Evolutionary conservation across 2,329 filamentous ascomycete species (phyloP).

Genomic region (Colletotrichum kahawae): DNA sequence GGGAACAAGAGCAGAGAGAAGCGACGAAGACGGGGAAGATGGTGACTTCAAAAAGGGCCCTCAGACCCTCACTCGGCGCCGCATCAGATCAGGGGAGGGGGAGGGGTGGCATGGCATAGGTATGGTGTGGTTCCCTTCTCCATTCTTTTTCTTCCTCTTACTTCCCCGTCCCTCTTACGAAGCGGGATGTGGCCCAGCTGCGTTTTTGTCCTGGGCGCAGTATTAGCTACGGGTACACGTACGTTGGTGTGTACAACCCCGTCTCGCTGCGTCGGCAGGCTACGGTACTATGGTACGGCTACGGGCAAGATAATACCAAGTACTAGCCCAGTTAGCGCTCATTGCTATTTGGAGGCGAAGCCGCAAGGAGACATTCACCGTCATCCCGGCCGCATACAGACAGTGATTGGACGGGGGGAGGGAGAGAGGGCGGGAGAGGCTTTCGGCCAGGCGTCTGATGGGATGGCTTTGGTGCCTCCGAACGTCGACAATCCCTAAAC

Average conservation of each 20-base stretch:
- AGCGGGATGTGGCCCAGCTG: constrained; percentile 10
- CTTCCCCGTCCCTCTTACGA: not conserved
- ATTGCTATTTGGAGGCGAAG: not conserved
- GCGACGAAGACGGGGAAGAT: not conserved
- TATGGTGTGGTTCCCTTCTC: not conserved
- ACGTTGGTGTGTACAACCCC: not conserved
- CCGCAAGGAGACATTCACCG: not conserved
- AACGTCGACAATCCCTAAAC: not conserved
- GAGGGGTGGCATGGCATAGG: not conserved
- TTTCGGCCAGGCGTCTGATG: not conserved
- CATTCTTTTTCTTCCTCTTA: not conserved
- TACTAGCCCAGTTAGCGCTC: not conserved
- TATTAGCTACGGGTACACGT: not conserved
- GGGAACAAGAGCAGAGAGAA: not conserved
- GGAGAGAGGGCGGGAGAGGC: not conserved
- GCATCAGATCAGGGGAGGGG: not conserved
- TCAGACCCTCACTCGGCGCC: not conserved
- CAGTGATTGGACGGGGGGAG: not conserved
- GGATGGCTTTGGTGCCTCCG: not conserved
- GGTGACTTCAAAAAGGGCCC: constrained; percentile 1
- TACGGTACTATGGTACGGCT: not conserved
- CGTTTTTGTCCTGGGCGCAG: not conserved
- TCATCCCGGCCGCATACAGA: not conserved
- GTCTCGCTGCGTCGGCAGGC: not conserved
- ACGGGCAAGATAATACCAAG: not conserved